phyloP scores from a whole-genome alignment of 1,139 yeast genomes.

The Candida sp. region DNA sequence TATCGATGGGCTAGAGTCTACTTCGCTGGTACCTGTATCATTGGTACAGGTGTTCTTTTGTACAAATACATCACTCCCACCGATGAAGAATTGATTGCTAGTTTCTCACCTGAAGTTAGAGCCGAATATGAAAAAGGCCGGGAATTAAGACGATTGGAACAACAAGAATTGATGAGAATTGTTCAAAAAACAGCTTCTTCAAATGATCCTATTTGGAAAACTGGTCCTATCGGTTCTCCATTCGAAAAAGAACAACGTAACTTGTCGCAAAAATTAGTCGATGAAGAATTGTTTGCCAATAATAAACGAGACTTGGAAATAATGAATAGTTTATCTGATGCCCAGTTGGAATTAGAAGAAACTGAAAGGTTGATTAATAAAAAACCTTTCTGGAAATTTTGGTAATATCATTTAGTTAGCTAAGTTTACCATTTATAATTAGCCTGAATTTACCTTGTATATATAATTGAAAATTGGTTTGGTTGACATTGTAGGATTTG shows the following conservation, averaged over 20 bases:
- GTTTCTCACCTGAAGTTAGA: constrained; percentile 79
- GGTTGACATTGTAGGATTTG: too few relatives aligned
- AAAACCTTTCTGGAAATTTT: constrained; percentile 26
- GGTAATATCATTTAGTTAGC: background rate
- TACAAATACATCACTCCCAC: constrained; percentile 77
- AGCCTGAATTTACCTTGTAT: too few relatives aligned
- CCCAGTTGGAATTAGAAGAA: constrained; percentile 28
- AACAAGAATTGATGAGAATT: constrained; percentile 61
- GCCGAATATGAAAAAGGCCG: constrained; percentile 70
- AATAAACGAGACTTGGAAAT: constrained; percentile 40
- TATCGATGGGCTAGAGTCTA: constrained; percentile 60
- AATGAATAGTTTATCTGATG: constrained; percentile 17
- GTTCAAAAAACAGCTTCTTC: constrained; percentile 61
- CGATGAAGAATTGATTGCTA: constrained; percentile 71
- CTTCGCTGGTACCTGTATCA: constrained; percentile 55
- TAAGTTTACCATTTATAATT: too few relatives aligned
- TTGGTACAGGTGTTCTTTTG: constrained; percentile 64
- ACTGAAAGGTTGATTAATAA: constrained; percentile 27
- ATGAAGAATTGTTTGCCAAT: constrained; percentile 48
- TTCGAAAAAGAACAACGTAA: constrained; percentile 45
- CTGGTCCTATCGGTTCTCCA: constrained; percentile 67
- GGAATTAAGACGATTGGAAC: constrained; percentile 62
- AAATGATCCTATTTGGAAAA: constrained; percentile 77
- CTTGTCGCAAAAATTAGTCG: constrained; percentile 37
- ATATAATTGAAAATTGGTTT: too few relatives aligned